Evolutionary conservation across 306 rosid species (phyloP), one percentile per base, ranked within the genome.

Genomic region (Pyrus communis): DNA sequence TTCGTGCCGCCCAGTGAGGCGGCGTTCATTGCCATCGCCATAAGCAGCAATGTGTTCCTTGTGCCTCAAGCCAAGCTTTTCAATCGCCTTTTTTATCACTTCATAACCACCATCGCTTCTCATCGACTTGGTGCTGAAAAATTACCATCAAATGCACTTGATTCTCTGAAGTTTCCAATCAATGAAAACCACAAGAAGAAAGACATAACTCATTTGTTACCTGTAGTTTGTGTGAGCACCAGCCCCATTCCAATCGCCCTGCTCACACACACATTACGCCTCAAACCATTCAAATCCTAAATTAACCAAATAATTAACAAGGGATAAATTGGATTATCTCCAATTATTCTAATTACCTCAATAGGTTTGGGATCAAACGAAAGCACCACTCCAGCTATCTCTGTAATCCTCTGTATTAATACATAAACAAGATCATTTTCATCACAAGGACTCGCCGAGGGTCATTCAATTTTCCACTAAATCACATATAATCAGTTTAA

Each of bases 21-120:
- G 90, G 40, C 91, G 87, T 76, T 89, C 90, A 43, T 89, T 89
- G 75, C 93, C 93, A 82, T 82, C 79, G n/a, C 93, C 93, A 68
- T 89, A 87, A 38, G 91, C 90, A 46, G 90, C 87, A 45, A 89
- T 87, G 86, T 89, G 93, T 12, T 89, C 93, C 38, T 84, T 85
- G 82, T 89, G 93, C 82, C 42, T 89, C 80, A 87, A 71, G 40
- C 79, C 70, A 31, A 87, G 90, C 59, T 85, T 89, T 31, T 82
- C 84, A 52, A 89, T 85, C 12, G 93, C 91, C 70, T 80, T 87
- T 76, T 87, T 84, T 18, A 87, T 89, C 4, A 87, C 74, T n/a
- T 89, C 88, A 60, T 38, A 87, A 0, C 93, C 93, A 45, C 93
- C 93, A 11, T 87, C 76, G 4, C 25, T 80, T 75, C 93, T 87